Percentiles rank a stretch among this genome's conserved stretches.
phyloP scores from a whole-genome alignment of 1,284 basidiomycete species.

The Xerocomus tenax region DNA sequence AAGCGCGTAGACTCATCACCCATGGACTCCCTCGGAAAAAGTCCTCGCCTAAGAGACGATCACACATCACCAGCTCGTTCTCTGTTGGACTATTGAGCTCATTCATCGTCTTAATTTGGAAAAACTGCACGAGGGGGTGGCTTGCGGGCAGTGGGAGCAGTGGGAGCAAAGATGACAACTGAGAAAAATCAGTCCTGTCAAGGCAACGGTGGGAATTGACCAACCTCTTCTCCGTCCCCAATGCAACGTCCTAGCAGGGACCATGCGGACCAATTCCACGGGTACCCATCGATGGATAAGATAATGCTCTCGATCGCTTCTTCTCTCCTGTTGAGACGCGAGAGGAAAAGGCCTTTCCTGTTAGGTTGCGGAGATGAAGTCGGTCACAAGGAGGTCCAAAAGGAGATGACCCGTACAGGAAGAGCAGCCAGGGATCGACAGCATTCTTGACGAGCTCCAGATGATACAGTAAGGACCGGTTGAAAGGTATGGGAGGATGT shows the following conservation, averaged over 20 bases:
- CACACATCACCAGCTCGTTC: conserved; percentile 70
- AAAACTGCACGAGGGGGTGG: conserved; percentile 76
- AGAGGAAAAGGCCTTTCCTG: conserved; percentile 75
- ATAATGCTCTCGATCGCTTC: conserved; percentile 82
- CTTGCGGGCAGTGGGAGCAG: conserved; percentile 56
- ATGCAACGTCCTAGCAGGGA: conserved; percentile 71
- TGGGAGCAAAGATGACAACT: conserved; percentile 59
- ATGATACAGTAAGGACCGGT: conserved; percentile 54
- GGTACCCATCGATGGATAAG: conserved; percentile 69
- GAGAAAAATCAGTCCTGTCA: conserved; percentile 20
- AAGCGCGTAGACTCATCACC: conserved; percentile 78
- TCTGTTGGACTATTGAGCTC: conserved; percentile 84
- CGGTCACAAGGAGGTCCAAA: conserved; percentile 5
- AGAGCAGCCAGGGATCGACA: conserved; percentile 78
- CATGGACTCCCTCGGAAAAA: conserved; percentile 81
- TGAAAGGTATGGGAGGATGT: conserved; percentile 63
- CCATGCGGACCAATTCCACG: conserved; percentile 98
- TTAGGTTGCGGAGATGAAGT: conserved; percentile 1
- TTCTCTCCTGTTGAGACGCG: conserved; percentile 67
- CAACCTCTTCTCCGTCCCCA: conserved; percentile 84
- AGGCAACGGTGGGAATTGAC: conserved; percentile 1
- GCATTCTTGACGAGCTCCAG: conserved; percentile 49
- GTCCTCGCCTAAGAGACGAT: conserved; percentile 60
- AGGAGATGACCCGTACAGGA: conserved; percentile 47
- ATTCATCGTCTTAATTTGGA: conserved; percentile 83